These are phyloP conservation scores for Dioszegia hungarica DNA, from an alignment of 768 basidiomycete species.

Conservation along the genomic window DNA sequence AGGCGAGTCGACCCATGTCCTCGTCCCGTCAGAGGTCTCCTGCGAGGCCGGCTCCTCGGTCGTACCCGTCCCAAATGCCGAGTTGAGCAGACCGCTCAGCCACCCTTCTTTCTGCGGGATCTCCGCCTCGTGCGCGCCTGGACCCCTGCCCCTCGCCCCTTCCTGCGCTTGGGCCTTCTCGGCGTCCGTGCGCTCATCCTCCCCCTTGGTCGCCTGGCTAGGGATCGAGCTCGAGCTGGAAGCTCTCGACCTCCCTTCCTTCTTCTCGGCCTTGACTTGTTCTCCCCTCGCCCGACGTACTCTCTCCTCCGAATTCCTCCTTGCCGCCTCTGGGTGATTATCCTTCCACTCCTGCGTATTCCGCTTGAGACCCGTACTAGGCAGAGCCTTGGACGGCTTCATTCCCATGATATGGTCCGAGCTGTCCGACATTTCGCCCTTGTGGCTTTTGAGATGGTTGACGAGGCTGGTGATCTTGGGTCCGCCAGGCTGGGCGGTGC, in stretches of 20 bases:
- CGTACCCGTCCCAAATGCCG: neutral
- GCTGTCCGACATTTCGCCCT: neutral
- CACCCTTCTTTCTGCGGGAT: slow-evolving; percentile 4
- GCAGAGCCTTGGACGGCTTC: slow-evolving; percentile 25
- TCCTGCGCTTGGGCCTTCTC: slow-evolving; percentile 14
- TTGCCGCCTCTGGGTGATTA: slow-evolving; percentile 11
- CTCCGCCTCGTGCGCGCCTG: slow-evolving; percentile 25
- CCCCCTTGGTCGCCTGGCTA: slow-evolving; percentile 15
- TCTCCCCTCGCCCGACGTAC: too few species aligned
- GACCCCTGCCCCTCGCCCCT: slow-evolving; percentile 14
- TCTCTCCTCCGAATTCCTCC: too few species aligned
- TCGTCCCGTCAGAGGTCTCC: neutral
- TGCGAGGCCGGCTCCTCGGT: neutral
- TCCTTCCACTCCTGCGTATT: slow-evolving; percentile 38
- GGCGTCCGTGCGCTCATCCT: slow-evolving; percentile 12
- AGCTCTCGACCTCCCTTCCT: neutral
- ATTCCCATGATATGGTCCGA: slow-evolving; percentile 5
- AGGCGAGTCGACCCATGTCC: neutral
- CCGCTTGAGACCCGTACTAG: slow-evolving; percentile 30
- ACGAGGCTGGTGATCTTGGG: neutral
- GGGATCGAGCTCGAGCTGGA: slow-evolving; percentile 28
- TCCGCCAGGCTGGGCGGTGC: neutral
- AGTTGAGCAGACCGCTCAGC: slow-evolving; percentile 1
- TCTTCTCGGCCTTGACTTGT: neutral
- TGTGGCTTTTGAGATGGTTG: neutral